Conservation (phyloP, 441 rosid genomes). For the Populus tomentosa region DNA sequence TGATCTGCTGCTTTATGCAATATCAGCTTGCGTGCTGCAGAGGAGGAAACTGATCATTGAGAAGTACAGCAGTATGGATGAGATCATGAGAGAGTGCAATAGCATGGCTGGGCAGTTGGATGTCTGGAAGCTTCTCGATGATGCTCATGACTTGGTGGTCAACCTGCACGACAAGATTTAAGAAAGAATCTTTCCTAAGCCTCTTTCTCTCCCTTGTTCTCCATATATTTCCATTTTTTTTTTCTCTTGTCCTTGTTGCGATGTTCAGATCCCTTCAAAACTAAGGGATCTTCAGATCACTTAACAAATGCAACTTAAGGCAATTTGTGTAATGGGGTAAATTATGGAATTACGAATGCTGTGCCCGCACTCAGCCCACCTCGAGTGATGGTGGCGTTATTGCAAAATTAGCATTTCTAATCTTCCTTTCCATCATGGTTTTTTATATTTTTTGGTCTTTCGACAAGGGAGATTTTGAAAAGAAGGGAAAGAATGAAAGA, state of each 20-base stretch:
- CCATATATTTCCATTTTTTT: neutral
- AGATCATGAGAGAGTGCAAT: slow-evolving; percentile 87
- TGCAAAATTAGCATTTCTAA: neutral
- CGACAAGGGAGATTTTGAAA: too few species aligned
- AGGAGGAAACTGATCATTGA: slow-evolving; percentile 83
- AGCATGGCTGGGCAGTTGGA: slow-evolving; percentile 83
- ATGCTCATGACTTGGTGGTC: slow-evolving; percentile 85
- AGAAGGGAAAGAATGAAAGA: too few species aligned
- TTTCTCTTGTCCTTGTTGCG: neutral
- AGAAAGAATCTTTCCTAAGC: neutral
- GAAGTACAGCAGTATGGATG: slow-evolving; percentile 85
- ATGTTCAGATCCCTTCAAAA: slow-evolving; percentile 16
- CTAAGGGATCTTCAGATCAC: slow-evolving; percentile 12
- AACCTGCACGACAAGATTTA: slow-evolving; percentile 70
- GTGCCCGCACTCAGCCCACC: slow-evolving; percentile 4
- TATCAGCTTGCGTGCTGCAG: slow-evolving; percentile 88
- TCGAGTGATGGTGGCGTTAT: neutral
- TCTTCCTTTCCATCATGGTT: neutral
- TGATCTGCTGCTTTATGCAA: slow-evolving; percentile 83
- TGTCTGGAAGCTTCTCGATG: slow-evolving; percentile 94
- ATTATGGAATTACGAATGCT: slow-evolving; percentile 6
- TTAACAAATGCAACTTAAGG: slow-evolving; percentile 17
- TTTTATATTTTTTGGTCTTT: neutral
- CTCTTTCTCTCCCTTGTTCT: neutral
- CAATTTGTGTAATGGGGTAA: slow-evolving; percentile 24